Evolutionary conservation across 2,329 filamentous ascomycete genomes (phyloP).

Genomic region (Aspergillus cejpii): DNA sequence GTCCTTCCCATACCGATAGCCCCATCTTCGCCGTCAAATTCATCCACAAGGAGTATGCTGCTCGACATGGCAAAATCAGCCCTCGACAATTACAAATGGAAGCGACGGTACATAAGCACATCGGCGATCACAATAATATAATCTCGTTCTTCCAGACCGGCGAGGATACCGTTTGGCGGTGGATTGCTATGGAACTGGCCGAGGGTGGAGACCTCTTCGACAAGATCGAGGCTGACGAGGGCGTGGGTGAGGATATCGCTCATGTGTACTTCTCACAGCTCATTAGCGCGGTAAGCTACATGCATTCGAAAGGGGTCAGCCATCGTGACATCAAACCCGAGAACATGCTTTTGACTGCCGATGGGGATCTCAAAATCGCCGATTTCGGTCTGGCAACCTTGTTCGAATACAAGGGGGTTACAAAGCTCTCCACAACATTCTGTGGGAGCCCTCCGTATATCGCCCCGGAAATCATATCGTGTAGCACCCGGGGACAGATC

Average conservation of each 20-base stretch:
- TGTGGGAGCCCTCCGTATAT: slow-evolving; percentile 97
- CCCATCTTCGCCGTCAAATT: slow-evolving; percentile 97
- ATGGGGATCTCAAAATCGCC: slow-evolving; percentile 85
- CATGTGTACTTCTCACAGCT: slow-evolving; percentile 95
- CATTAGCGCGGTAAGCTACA: slow-evolving; percentile 81
- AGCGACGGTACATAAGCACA: slow-evolving; percentile 78
- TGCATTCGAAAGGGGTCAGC: slow-evolving; percentile 91
- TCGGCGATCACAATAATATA: slow-evolving; percentile 85
- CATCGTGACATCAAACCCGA: slow-evolving; percentile 91
- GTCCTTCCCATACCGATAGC: slow-evolving; percentile 59
- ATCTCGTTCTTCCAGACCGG: slow-evolving; percentile 87
- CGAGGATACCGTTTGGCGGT: slow-evolving; percentile 80
- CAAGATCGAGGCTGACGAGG: slow-evolving; percentile 97
- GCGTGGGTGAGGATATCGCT: slow-evolving; percentile 88
- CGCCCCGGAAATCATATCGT: slow-evolving; percentile 74
- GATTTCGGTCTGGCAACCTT: slow-evolving; percentile 95
- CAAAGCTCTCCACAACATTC: slow-evolving; percentile 77
- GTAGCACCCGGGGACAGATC: slow-evolving; percentile 46
- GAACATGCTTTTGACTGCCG: slow-evolving; percentile 81
- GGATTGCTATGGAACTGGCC: slow-evolving; percentile 97
- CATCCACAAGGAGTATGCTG: slow-evolving; percentile 94
- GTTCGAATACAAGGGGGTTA: slow-evolving; percentile 79
- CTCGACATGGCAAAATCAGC: slow-evolving; percentile 79
- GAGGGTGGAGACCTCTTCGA: slow-evolving; percentile 96
- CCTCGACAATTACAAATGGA: slow-evolving; percentile 88